These are phyloP conservation scores for Tephrocybe sp. DNA, from an alignment of 768 basidiomycete genomes.

Conservation along the genomic window DNA sequence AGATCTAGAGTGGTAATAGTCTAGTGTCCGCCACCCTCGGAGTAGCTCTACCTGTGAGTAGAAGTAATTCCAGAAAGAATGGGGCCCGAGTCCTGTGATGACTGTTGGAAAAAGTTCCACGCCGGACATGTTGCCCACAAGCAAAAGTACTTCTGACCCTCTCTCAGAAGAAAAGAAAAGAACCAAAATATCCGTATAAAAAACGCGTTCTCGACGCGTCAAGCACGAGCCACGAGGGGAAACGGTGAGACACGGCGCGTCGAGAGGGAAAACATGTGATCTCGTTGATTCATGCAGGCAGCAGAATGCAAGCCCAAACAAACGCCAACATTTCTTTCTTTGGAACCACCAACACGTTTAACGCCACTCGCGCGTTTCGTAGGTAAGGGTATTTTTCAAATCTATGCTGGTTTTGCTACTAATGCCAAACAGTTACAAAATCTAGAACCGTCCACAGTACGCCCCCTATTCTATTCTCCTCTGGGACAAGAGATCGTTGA, in stretches of 20 bases:
- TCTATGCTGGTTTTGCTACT: too few relatives aligned
- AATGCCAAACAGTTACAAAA: not conserved
- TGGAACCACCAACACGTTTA: constrained; percentile 40
- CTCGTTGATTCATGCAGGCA: constrained; percentile 22
- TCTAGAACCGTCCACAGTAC: constrained; percentile 10
- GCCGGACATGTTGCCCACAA: too few relatives aligned
- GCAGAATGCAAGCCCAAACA: constrained; percentile 33
- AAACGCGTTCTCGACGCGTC: constrained; percentile 15
- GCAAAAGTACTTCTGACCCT: too few relatives aligned
- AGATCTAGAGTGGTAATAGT: too few relatives aligned
- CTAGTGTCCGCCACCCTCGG: too few relatives aligned
- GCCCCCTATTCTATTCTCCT: constrained; percentile 14
- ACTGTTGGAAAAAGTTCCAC: too few relatives aligned
- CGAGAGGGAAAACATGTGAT: constrained; percentile 22
- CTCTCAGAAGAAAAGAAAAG: too few relatives aligned
- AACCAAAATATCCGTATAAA: not conserved
- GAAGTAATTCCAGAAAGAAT: too few relatives aligned
- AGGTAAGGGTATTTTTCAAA: constrained; percentile 15
- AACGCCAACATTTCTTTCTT: constrained; percentile 37
- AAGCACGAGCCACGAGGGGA: constrained; percentile 5
- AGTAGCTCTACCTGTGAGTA: too few relatives aligned
- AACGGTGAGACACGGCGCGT: constrained; percentile 10
- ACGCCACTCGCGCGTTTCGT: constrained; percentile 31
- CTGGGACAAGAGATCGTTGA: not conserved
- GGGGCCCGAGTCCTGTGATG: too few relatives aligned